Evolutionary conservation across 2,329 filamentous ascomycete genomes (phyloP).

Genomic region (Emmonsia crescens): DNA sequence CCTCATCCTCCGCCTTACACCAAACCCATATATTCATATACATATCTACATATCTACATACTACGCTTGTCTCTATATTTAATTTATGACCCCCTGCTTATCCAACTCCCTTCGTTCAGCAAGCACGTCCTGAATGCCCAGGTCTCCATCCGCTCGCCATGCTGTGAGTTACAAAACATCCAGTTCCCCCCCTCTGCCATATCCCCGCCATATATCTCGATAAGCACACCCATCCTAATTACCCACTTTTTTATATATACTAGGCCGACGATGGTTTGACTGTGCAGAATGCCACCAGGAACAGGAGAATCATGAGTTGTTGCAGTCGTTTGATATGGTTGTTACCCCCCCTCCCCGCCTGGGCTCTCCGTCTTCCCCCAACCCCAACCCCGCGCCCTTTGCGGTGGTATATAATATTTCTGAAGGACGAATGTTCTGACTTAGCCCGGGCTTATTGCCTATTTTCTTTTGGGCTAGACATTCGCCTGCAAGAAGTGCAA

Average conservation of each 20-base stretch:
- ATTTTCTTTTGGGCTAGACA: conserved; percentile 28
- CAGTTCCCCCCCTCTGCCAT: background rate
- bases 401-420: too few relatives aligned
- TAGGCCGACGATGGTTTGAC: conserved; percentile 71
- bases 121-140: conserved; percentile 98
- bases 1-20: background rate
- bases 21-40: background rate
- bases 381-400: too few relatives aligned
- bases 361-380: too few relatives aligned
- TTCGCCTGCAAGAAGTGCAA: conserved; percentile 99
- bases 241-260: background rate
- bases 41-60: background rate
- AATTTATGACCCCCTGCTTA: background rate
- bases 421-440: background rate
- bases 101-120: conserved; percentile 40
- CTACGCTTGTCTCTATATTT: background rate
- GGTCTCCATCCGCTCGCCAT: conserved; percentile 88
- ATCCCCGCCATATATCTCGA: background rate
- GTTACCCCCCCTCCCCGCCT: background rate
- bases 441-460: too few relatives aligned
- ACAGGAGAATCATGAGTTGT: conserved; percentile 62
- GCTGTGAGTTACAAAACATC: conserved; percentile 53
- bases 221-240: too few relatives aligned
- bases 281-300: conserved; percentile 91
- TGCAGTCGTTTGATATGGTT: conserved; percentile 72